Evolutionary conservation across 306 rosid genomes (phyloP).

Genomic region (Medicago truncatula): DNA sequence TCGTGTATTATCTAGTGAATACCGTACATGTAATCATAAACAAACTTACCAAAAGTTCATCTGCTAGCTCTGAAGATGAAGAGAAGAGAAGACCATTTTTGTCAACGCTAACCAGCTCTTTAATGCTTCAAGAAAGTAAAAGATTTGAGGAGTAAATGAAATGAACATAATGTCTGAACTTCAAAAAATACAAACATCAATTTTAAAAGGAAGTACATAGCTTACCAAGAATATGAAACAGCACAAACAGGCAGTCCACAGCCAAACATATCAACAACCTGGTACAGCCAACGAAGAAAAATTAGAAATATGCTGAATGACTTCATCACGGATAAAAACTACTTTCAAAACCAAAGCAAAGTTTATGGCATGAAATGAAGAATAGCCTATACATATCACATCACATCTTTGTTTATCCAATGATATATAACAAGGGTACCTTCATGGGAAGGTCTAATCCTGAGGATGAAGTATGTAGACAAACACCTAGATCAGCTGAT

Average conservation of each 20-base stretch:
- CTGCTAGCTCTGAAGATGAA: slow-evolving; percentile 92
- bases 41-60: slow-evolving; percentile 81
- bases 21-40: slow-evolving; percentile 17
- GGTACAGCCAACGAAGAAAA: slow-evolving; percentile 29
- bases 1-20: neutral
- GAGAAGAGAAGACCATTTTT: slow-evolving; percentile 88
- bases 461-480: slow-evolving; percentile 95
- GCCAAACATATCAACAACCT: slow-evolving; percentile 99
- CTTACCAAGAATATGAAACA: slow-evolving; percentile 94
- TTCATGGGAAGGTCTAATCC: slow-evolving; percentile 99
- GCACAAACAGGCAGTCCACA: slow-evolving; percentile 99
- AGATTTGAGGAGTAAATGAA: slow-evolving; percentile 31
- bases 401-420: neutral
- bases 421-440: slow-evolving; percentile 52
- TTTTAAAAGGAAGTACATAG: slow-evolving; percentile 18
- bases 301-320: slow-evolving; percentile 20
- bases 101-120: slow-evolving; percentile 85
- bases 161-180: slow-evolving; percentile 17
- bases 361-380: slow-evolving; percentile 28
- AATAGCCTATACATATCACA: neutral
- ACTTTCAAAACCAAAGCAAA: slow-evolving; percentile 5
- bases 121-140: slow-evolving; percentile 62
- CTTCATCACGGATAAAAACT: slow-evolving; percentile 3
- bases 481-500: slow-evolving; percentile 92
- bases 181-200: slow-evolving; percentile 17